phyloP scores from a whole-genome alignment of 1,284 basidiomycete genomes.

The Earliella scabrosa region DNA sequence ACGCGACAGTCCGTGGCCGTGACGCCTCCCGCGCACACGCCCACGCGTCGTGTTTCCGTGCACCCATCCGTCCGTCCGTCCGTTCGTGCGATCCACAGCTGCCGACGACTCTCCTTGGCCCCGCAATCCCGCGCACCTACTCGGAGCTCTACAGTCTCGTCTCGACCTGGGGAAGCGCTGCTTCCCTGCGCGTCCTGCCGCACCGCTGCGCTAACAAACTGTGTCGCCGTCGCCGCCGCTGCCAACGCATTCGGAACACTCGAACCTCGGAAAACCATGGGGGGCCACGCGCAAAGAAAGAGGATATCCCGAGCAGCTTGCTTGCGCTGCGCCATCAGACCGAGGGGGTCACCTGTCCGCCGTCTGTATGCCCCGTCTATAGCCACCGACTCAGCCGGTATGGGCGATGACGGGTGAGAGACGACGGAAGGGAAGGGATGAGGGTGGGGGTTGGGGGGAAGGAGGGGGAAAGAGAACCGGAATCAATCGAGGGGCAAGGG shows the following conservation, averaged over 20 bases:
- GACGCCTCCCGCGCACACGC: background rate
- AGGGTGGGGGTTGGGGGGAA: background rate
- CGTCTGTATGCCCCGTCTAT: background rate
- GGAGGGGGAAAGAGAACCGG: background rate
- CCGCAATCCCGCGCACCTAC: slow-evolving; percentile 8
- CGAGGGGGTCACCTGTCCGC: background rate
- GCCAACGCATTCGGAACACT: slow-evolving; percentile 8
- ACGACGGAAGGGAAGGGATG: slow-evolving; percentile 1
- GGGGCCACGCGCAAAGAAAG: slow-evolving; percentile 1
- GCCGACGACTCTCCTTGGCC: slow-evolving; percentile 1
- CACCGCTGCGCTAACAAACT: slow-evolving; percentile 25
- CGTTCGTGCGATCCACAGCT: background rate
- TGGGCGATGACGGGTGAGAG: background rate
- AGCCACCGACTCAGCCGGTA: slow-evolving; percentile 15
- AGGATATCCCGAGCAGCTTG: slow-evolving; percentile 4
- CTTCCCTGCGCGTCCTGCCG: slow-evolving; percentile 39
- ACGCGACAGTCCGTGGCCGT: background rate
- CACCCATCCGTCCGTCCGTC: slow-evolving; percentile 8
- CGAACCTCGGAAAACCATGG: slow-evolving; percentile 11
- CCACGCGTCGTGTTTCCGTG: slow-evolving; percentile 5
- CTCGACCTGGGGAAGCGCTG: slow-evolving; percentile 42
- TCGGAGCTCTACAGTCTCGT: slow-evolving; percentile 20
- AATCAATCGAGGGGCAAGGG: slow-evolving; percentile 6
- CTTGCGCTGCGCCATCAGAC: slow-evolving; percentile 1
- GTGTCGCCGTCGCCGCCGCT: slow-evolving; percentile 12